Evolutionary conservation across 495 filamentous ascomycete genomes (phyloP).

Genomic region (Talaromyces proteolyticus): DNA sequence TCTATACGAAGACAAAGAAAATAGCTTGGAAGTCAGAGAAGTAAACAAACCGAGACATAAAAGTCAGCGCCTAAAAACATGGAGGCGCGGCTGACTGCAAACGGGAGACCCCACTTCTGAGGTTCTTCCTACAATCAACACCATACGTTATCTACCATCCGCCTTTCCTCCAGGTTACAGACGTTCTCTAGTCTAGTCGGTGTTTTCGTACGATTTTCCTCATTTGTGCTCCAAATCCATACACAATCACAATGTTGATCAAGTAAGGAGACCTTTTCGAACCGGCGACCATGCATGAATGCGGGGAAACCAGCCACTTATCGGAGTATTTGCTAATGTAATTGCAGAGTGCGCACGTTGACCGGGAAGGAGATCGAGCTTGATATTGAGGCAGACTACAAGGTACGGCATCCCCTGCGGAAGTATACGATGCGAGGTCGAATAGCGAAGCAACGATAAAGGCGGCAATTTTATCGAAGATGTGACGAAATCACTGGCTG

Average conservation of each 20-base stretch:
- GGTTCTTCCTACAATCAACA: too few species aligned
- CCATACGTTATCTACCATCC: too few species aligned
- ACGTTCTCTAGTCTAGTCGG: too few species aligned
- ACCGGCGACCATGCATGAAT: conserved; percentile 1
- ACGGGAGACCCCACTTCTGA: background rate
- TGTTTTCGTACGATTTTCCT: too few species aligned
- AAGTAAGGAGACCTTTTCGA: conserved; percentile 27
- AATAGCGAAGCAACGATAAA: background rate
- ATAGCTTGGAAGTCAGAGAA: too few species aligned
- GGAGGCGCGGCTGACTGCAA: too few species aligned
- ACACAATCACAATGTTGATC: conserved; percentile 37
- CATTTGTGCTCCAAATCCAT: too few species aligned
- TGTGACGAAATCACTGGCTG: too few species aligned
- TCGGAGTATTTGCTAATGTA: background rate
- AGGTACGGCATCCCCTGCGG: conserved; percentile 43
- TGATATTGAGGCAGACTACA: conserved; percentile 90
- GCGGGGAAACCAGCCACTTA: background rate
- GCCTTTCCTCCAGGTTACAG: too few species aligned
- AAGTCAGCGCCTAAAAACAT: too few species aligned
- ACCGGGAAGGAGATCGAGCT: conserved; percentile 99
- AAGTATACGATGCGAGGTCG: background rate
- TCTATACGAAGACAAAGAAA: too few species aligned
- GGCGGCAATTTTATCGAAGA: background rate
- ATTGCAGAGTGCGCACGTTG: conserved; percentile 82
- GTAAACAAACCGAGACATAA: too few species aligned